phyloP scores from a whole-genome alignment of 805 yeast species.

The Ogataea degrootiae region DNA sequence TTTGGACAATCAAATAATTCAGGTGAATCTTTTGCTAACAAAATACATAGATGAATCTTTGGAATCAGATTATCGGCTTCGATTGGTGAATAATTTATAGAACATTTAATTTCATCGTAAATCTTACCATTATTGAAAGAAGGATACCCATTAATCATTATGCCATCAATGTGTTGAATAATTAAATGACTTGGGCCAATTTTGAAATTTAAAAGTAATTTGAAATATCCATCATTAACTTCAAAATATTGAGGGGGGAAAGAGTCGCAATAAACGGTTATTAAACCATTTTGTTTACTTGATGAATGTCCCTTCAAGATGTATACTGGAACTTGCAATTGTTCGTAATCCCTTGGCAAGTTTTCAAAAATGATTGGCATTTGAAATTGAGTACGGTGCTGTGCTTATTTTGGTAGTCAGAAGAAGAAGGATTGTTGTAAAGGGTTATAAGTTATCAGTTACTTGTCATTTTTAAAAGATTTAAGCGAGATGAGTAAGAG shows the following conservation, averaged over 20 bases:
- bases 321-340: conserved; percentile 42
- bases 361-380: conserved; percentile 31
- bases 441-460: too few species aligned
- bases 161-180: conserved; percentile 43
- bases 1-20: conserved; percentile 64
- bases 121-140: conserved; percentile 7
- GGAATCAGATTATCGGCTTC: conserved; percentile 37
- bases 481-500: too few species aligned
- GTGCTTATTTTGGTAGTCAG: too few species aligned
- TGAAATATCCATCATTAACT: conserved; percentile 65
- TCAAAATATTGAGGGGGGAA: conserved; percentile 73
- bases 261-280: conserved; percentile 36
- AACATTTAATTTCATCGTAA: conserved; percentile 12
- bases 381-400: background rate
- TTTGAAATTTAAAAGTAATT: conserved; percentile 59
- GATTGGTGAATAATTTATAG: conserved; percentile 49
- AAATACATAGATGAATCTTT: conserved; percentile 71
- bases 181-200: conserved; percentile 57
- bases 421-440: too few species aligned
- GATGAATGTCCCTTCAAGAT: conserved; percentile 45
- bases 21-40: conserved; percentile 73
- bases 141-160: conserved; percentile 31
- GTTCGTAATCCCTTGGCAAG: conserved; percentile 27
- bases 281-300: conserved; percentile 28
- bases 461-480: too few species aligned